These are phyloP conservation scores for Pestalotiopsis sp. DNA, from an alignment of 2,329 filamentous ascomycete species.

Conservation along the genomic window DNA sequence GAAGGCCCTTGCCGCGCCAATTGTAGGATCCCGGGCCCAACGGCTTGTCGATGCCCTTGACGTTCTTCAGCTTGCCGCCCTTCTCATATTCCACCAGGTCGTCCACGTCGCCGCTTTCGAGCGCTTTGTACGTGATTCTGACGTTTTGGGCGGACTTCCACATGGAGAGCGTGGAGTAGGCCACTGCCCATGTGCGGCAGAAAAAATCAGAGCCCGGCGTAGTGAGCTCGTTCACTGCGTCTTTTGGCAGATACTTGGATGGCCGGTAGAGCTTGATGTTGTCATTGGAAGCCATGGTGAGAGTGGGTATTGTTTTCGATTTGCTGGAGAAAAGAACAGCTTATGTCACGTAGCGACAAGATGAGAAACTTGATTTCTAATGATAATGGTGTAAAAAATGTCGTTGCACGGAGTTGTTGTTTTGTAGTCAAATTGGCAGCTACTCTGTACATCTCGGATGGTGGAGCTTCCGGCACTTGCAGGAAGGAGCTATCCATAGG, in stretches of 20 bases:
- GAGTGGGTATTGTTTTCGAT: too few species aligned
- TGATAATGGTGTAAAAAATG: not conserved
- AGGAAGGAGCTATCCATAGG: not conserved
- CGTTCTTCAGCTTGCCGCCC: slow-evolving; percentile 55
- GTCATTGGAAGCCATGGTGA: not conserved
- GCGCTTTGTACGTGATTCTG: slow-evolving; percentile 71
- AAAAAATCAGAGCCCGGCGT: slow-evolving; percentile 62
- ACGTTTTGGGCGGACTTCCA: slow-evolving; percentile 83
- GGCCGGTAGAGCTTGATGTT: slow-evolving; percentile 34
- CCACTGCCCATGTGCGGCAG: slow-evolving; percentile 71
- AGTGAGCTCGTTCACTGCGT: slow-evolving; percentile 35
- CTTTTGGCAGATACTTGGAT: slow-evolving; percentile 47
- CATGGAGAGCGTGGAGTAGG: slow-evolving; percentile 77
- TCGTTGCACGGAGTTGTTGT: not conserved
- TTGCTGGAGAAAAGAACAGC: not conserved
- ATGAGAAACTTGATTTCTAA: not conserved
- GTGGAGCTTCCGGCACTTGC: slow-evolving; percentile 16
- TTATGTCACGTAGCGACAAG: not conserved
- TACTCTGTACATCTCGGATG: not conserved
- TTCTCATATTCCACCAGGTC: slow-evolving; percentile 68
- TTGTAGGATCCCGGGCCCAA: slow-evolving; percentile 57
- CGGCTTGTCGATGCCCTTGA: slow-evolving; percentile 66
- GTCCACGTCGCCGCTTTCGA: slow-evolving; percentile 58
- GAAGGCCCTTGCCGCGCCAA: slow-evolving; percentile 78
- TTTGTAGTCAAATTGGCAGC: not conserved